Base-by-base conservation (phyloP, 805 yeast genomes). In the Candida taoyuanica region DNA sequence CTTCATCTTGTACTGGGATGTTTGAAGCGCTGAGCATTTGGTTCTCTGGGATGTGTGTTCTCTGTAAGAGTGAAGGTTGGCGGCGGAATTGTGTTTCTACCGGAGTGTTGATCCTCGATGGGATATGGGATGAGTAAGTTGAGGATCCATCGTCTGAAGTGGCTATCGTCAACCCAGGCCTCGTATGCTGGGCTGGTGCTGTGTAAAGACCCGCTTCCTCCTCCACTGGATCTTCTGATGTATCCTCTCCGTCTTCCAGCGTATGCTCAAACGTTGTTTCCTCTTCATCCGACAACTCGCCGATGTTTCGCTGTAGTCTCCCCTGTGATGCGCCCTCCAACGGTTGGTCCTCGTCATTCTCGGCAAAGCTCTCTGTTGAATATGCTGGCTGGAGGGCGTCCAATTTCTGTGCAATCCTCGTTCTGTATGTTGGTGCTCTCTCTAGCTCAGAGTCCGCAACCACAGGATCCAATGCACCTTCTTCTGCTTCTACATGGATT, bases 401-500 rank as follows among this genome's bases (percentile, higher is more conserved):
- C 15, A 55, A 37, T 0, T 49, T 43, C 15, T 52, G 47, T 7
- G 48, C 58, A 33, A 55, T 54, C 17, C 46, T 47, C 0, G 59
- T 54, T 45, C 60, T 48, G 35, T 39, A 55, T 1, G 58, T 52
- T 21, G 44, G 48, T 27, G 43, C 43, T 31, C 59, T 49, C 11
- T 26, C 37, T n/a, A 53, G 42, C 8, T 32, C 34, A n/a, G 46
- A 29, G 8, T 25, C 18, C 18, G 7, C 24, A 8, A 5, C 16
- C 5, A 18, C 24, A 18, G 34, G 28, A 7, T 17, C 23, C 32
- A 9, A n/a, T n/a, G n/a, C n/a, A n/a, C n/a, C n/a, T n/a, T n/a
- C n/a, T n/a, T n/a, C n/a, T n/a, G 12, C 24, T 3, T 16, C 34
- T 12, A 15, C 26, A 13, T 42, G 42, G 17, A 42, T n/a, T 5